phyloP scores from a whole-genome alignment of 2,329 filamentous ascomycete species.

The Ophiognomonia clavigignenti-juglandacearum region DNA sequence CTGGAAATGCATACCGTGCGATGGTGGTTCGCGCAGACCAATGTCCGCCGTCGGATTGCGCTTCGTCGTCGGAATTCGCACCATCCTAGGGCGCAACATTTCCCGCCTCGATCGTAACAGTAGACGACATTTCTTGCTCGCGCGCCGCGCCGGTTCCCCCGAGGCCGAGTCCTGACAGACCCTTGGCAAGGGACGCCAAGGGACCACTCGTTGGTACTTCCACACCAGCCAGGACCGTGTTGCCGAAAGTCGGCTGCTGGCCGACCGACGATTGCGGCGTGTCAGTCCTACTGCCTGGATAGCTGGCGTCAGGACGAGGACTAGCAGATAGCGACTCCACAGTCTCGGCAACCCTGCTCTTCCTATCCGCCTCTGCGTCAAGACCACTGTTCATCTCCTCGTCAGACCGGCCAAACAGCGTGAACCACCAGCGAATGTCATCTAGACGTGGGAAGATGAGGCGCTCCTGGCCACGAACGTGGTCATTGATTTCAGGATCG shows the following conservation, averaged over 20 bases:
- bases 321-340: slow-evolving; percentile 24
- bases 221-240: slow-evolving; percentile 12
- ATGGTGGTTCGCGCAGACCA: background rate
- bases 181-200: slow-evolving; percentile 1
- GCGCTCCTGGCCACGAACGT: slow-evolving; percentile 72
- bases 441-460: slow-evolving; percentile 74
- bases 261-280: slow-evolving; percentile 27
- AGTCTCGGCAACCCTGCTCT: slow-evolving; percentile 28
- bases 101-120: slow-evolving; percentile 4
- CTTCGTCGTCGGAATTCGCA: slow-evolving; percentile 13
- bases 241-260: slow-evolving; percentile 24
- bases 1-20: background rate
- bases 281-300: slow-evolving; percentile 18
- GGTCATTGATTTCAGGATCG: slow-evolving; percentile 70
- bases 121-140: slow-evolving; percentile 14
- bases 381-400: slow-evolving; percentile 84
- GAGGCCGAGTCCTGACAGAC: slow-evolving; percentile 6
- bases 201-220: slow-evolving; percentile 5
- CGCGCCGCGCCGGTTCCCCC: background rate
- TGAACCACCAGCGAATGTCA: slow-evolving; percentile 91
- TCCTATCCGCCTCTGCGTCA: slow-evolving; percentile 48
- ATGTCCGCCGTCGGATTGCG: too few species aligned
- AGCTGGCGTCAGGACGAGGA: slow-evolving; percentile 40
- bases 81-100: slow-evolving; percentile 16
- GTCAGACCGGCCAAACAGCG: slow-evolving; percentile 79